phyloP scores from a whole-genome alignment of 2,329 filamentous ascomycete species.

The Fusarium sp. region DNA sequence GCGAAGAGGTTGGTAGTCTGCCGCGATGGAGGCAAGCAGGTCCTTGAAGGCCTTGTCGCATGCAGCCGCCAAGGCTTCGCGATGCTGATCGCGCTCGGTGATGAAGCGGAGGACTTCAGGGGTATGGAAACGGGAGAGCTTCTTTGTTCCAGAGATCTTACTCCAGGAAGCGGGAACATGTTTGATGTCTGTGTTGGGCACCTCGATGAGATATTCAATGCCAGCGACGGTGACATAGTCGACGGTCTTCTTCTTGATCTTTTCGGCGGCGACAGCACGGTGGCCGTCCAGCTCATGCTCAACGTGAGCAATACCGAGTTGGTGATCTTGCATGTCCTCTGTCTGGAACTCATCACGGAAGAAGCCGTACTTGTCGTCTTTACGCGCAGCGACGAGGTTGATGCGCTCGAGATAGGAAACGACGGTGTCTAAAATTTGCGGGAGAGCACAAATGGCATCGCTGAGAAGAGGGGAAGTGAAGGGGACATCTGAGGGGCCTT shows the following conservation, averaged over 20 bases:
- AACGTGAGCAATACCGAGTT: conserved; percentile 90
- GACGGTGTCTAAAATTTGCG: conserved; percentile 81
- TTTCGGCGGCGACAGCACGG: conserved; percentile 77
- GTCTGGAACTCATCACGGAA: conserved; percentile 91
- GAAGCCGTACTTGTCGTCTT: conserved; percentile 94
- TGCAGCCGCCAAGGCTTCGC: conserved; percentile 90
- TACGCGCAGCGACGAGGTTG: conserved; percentile 84
- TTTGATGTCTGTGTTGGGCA: conserved; percentile 85
- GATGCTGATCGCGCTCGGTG: conserved; percentile 92
- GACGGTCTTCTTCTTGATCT: conserved; percentile 78
- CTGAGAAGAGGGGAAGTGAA: conserved; percentile 81
- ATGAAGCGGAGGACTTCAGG: conserved; percentile 89
- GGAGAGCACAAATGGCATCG: conserved; percentile 81
- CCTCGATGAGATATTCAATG: conserved; percentile 95
- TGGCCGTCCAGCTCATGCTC: conserved; percentile 91
- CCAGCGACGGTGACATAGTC: conserved; percentile 88
- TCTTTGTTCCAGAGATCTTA: conserved; percentile 96
- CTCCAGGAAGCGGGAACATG: conserved; percentile 93
- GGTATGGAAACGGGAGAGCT: conserved; percentile 92
- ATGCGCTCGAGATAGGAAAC: conserved; percentile 85
- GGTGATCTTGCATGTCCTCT: conserved; percentile 89
- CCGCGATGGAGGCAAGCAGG: conserved; percentile 80
- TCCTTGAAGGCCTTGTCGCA: conserved; percentile 86
- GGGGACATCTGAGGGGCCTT: conserved; percentile 74
- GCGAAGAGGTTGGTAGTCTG: conserved; percentile 90